Evolutionary conservation across 306 rosid genomes (phyloP), one percentile per base, ranked within the genome.

Genomic region (Quercus rubra): DNA sequence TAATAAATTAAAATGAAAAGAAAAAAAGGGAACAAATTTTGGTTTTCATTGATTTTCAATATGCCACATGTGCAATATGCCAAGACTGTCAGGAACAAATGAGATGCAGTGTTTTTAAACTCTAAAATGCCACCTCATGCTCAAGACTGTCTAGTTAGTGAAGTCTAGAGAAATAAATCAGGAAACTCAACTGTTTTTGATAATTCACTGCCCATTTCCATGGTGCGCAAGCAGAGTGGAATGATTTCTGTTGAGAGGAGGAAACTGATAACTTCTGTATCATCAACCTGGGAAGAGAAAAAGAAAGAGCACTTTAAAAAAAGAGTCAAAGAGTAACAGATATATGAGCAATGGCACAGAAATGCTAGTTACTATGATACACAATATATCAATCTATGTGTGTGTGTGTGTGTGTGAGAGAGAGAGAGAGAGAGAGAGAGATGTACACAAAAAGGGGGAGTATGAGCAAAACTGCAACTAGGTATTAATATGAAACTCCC

Each of bases 201-300:
- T 71, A 92, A 63, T 82, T 90, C 97, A 66, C 90, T 85, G 33
- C 97, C 97, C 86, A 92, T 88, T 88, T 94, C 96, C 94, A 94
- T 90, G 9, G 90, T 92, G 67, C 93, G 96, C 63, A 94, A 79
- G 89, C 97, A 92, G 81, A 94, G 58, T 0, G 98, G 97, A 75
- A 89, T 89, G 70, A 92, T 88, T 79, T 94, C 94, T 0, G 93
- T 92, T 9, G 94, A 88, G 64, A 92, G 92, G 79, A 94, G 96
- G 82, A 92, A 94, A 75, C 89, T 83, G 70, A 92, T 88, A 58
- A 89, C 94, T 58, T 90, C 92, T 38, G 88, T 84, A 74, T 92
- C 91, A 81, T 89, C 97, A 71, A 90, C 94, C 96, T 94, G 87
- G 77, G 30, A 56, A 61, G 58, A 5, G 49, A 74, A 79, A 82